These are phyloP conservation scores for Solanum microdontum DNA, from an alignment of 257 asterid species.

Conservation along the genomic window DNA sequence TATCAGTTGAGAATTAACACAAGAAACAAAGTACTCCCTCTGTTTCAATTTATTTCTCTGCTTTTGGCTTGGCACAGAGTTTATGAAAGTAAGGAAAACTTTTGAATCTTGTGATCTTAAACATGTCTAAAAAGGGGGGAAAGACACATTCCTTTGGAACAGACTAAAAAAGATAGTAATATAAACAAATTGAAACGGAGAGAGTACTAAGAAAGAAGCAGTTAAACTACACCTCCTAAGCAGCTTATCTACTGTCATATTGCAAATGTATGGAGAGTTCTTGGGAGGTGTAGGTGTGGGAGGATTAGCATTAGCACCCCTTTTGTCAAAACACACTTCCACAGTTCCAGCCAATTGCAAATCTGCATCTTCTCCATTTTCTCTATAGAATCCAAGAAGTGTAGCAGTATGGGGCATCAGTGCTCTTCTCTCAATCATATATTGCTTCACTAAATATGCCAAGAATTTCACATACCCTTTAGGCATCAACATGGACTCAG, in stretches of 20 bases:
- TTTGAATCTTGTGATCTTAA: background rate
- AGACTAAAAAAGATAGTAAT: background rate
- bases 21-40: background rate
- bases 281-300: slow-evolving; percentile 82
- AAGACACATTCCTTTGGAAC: background rate
- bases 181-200: background rate
- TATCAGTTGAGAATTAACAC: background rate
- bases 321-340: slow-evolving; percentile 55
- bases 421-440: slow-evolving; percentile 64
- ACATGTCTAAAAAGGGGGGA: background rate
- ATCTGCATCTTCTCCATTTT: slow-evolving; percentile 38
- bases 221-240: slow-evolving; percentile 48
- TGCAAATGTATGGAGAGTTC: slow-evolving; percentile 75
- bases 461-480: slow-evolving; percentile 49
- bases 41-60: background rate
- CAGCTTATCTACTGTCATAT: slow-evolving; percentile 80
- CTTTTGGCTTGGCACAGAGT: background rate
- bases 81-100: background rate
- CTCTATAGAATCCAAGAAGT: slow-evolving; percentile 67
- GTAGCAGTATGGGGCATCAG: slow-evolving; percentile 70
- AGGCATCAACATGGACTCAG: slow-evolving; percentile 74
- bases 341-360: slow-evolving; percentile 84
- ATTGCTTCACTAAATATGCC: slow-evolving; percentile 69
- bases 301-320: slow-evolving; percentile 69
- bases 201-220: background rate